Evolutionary conservation across 306 rosid genomes (phyloP).

Genomic region (Vigna angularis): DNA sequence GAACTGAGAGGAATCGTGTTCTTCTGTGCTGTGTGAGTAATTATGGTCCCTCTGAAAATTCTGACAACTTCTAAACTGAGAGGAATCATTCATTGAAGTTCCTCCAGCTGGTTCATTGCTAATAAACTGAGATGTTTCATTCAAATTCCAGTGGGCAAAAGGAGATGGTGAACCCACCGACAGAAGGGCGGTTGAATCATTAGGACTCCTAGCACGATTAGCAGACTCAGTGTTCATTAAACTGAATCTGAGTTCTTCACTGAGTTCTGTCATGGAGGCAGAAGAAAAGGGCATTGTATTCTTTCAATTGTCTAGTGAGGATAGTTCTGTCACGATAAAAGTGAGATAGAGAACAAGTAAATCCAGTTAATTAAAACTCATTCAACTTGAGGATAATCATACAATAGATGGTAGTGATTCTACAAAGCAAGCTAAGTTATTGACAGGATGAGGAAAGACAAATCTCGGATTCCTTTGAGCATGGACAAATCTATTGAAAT

Average conservation of each 20-base stretch:
- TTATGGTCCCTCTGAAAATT: conserved; percentile 29
- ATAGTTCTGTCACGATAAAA: conserved; percentile 8
- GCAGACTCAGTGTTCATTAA: conserved; percentile 8
- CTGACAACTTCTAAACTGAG: conserved; percentile 41
- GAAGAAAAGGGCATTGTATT: conserved; percentile 12
- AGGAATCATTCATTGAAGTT: conserved; percentile 33
- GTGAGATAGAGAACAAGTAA: neutral
- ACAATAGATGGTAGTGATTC: neutral
- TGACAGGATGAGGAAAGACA: neutral
- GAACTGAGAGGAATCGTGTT: conserved; percentile 40
- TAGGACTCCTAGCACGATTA: conserved; percentile 1
- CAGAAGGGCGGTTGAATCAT: conserved; percentile 1
- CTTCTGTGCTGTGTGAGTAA: conserved; percentile 7
- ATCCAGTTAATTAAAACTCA: neutral
- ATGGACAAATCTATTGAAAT: neutral
- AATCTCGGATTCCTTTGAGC: neutral
- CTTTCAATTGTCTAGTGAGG: neutral
- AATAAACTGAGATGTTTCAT: conserved; percentile 36
- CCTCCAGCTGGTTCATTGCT: conserved; percentile 23
- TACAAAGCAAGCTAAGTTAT: neutral
- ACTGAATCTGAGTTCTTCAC: conserved; percentile 23
- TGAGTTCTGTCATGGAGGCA: conserved; percentile 33
- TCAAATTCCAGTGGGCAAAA: conserved; percentile 30
- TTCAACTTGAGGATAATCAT: neutral
- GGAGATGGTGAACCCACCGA: conserved; percentile 35